A percentile compares a stretch with the other conserved stretches of the same genome.
Conservation (phyloP, 1,284 basidiomycete species). For the Rhodotorula sp. region DNA sequence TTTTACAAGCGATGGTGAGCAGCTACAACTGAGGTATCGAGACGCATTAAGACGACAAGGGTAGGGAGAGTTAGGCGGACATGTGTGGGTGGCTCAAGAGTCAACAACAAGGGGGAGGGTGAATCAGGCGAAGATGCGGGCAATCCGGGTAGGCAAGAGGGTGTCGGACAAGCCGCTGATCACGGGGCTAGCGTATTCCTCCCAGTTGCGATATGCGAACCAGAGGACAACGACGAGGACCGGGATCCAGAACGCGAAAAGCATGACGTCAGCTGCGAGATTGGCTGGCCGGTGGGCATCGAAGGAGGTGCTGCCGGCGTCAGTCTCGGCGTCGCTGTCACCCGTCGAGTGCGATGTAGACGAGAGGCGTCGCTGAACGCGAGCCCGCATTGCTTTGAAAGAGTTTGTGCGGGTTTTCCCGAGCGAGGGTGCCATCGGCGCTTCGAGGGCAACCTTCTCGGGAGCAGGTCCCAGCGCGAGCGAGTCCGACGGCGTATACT, state of each 20-base stretch:
- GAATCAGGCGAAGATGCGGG: slow-evolving; percentile 3
- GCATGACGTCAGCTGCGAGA: slow-evolving; percentile 12
- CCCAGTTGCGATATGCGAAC: not conserved
- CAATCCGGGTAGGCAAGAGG: not conserved
- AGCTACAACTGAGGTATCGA: not conserved
- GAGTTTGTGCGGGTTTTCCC: not conserved
- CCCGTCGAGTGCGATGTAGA: slow-evolving; percentile 12
- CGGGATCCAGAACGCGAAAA: slow-evolving; percentile 29
- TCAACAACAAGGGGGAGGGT: not conserved
- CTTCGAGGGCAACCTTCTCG: not conserved
- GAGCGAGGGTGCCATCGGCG: not conserved
- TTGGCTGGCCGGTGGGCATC: not conserved
- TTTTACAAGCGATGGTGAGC: not conserved
- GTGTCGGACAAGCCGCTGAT: not conserved
- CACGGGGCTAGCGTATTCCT: slow-evolving; percentile 3
- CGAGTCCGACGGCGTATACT: slow-evolving; percentile 29
- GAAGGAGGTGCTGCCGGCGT: not conserved
- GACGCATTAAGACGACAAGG: not conserved
- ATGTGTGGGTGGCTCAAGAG: not conserved
- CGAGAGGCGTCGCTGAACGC: slow-evolving; percentile 8
- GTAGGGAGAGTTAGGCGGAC: not conserved
- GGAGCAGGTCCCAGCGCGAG: slow-evolving; percentile 1
- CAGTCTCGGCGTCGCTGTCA: slow-evolving; percentile 21
- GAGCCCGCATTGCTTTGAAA: not conserved
- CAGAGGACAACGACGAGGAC: slow-evolving; percentile 10